Base-by-base conservation (phyloP, 805 yeast species). In the Diddensiella santjacobensis region DNA sequence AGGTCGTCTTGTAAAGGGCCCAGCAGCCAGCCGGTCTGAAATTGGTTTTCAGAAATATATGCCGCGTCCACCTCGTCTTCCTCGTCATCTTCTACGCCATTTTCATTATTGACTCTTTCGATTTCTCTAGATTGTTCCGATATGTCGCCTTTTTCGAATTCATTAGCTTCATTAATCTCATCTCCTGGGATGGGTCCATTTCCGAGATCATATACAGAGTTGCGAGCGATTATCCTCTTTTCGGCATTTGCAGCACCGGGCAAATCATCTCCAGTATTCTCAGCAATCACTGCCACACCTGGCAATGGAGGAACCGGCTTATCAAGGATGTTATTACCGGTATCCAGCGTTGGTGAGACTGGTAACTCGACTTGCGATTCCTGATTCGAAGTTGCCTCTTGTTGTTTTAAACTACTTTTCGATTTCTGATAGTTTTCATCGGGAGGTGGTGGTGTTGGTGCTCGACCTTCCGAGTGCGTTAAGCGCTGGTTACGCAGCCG, bases 1-100 rank as follows among this genome's bases (percentile, higher is more conserved):
- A 84, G 74, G 42, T 68, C 64, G 5, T 66, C 59, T 20, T 71
- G 67, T 40, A 79, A 75, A 20, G 80, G 76, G 44, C 84, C 79
- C 54, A 91, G 69, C 3, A 58, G 52, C 53, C 52, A 55, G 4
- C 24, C 43, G 38, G n/a, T 42, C 11, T 33, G 42, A 40, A 3
- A 40, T 48, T 23, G 33, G 30, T 29, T 24, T 6, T 44, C 15
- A 24, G 39, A 23, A 3, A 19, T 6, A 5, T 19, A 19, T 10
- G 40, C 22, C 10, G 42, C 18, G 5, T 26, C 47, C 8, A 20
- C n/a, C 6, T 20, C 41, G 10, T 30, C 42, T 4, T 43, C 30
- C 13, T 31, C 30, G 30, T 22, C 38, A 11, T 11, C 19, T 3
- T n/a, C 41, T 8, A 43, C 18, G 15, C 2, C 36, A 3, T 11